Evolutionary conservation across 2,329 filamentous ascomycete genomes (phyloP).

Genomic region (Botryosphaeria dothidea): DNA sequence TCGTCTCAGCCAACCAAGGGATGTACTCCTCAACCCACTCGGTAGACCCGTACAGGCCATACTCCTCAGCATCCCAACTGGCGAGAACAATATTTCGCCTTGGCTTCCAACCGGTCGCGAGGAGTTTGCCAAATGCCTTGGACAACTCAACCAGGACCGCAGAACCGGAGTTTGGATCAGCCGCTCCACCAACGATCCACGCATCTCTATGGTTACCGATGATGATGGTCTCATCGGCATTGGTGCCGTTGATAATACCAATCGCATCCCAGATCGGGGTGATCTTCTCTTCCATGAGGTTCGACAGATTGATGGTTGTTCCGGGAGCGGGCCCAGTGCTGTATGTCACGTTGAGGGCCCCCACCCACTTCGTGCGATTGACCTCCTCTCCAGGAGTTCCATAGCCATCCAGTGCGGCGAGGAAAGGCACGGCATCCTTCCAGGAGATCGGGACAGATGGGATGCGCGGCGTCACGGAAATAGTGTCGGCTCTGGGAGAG

Average conservation of each 20-base stretch:
- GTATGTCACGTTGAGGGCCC: constrained; percentile 37
- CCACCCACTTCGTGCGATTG: constrained; percentile 41
- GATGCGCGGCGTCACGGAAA: constrained; percentile 69
- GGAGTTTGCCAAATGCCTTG: constrained; percentile 50
- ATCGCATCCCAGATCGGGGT: constrained; percentile 78
- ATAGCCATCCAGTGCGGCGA: constrained; percentile 80
- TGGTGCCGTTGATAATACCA: constrained; percentile 68
- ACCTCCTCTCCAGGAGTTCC: constrained; percentile 59
- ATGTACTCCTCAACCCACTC: constrained; percentile 54
- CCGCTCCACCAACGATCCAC: constrained; percentile 56
- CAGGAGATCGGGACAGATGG: constrained; percentile 88
- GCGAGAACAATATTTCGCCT: constrained; percentile 50
- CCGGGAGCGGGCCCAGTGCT: constrained; percentile 53
- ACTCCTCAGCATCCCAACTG: constrained; percentile 47
- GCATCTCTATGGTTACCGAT: constrained; percentile 58
- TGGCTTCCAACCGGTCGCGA: constrained; percentile 54
- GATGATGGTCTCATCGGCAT: constrained; percentile 56
- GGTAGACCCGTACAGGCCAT: constrained; percentile 42
- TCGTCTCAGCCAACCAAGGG: constrained; percentile 47
- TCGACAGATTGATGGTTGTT: constrained; percentile 49
- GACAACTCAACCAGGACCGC: constrained; percentile 53
- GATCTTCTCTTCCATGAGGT: constrained; percentile 78
- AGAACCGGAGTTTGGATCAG: constrained; percentile 54
- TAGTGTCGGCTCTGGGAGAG: constrained; percentile 67
- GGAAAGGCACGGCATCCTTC: constrained; percentile 73